Evolutionary conservation across 352 stramenopile species (phyloP).

Genomic region (Thraustochytrium sp.): DNA sequence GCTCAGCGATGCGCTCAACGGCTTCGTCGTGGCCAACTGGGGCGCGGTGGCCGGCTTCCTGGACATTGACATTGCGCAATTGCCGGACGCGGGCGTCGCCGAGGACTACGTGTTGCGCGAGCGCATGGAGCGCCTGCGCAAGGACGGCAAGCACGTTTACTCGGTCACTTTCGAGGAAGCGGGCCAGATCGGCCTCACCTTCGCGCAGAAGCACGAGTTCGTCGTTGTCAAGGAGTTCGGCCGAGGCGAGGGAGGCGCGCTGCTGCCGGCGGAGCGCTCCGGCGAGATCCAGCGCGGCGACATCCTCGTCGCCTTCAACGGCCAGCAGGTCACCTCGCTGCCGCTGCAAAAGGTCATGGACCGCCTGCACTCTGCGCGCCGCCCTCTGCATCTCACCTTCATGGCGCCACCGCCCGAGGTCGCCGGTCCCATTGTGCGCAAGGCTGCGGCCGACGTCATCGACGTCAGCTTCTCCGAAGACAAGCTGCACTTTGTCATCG

Average conservation of each 20-base stretch:
- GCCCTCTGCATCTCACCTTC: conserved; percentile 24
- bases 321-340: conserved; percentile 30
- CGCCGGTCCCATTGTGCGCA: neutral
- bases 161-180: neutral
- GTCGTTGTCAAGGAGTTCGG: conserved; percentile 32
- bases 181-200: neutral
- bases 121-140: neutral
- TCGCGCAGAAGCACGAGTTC: conserved; percentile 22
- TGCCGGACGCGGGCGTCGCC: neutral
- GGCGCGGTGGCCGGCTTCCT: neutral
- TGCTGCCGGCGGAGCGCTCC: neutral
- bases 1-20: conserved; percentile 12
- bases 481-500: conserved; percentile 25
- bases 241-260: neutral
- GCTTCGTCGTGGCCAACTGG: conserved; percentile 1
- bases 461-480: neutral
- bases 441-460: neutral
- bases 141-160: conserved; percentile 21
- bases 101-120: neutral
- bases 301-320: conserved; percentile 38
- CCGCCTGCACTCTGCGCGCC: neutral
- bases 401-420: neutral
- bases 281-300: conserved; percentile 15
- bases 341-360: conserved; percentile 30
- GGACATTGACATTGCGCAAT: conserved; percentile 21